Evolutionary conservation across 805 yeast genomes (phyloP).

Genomic region (Debaryomyces maramus): DNA sequence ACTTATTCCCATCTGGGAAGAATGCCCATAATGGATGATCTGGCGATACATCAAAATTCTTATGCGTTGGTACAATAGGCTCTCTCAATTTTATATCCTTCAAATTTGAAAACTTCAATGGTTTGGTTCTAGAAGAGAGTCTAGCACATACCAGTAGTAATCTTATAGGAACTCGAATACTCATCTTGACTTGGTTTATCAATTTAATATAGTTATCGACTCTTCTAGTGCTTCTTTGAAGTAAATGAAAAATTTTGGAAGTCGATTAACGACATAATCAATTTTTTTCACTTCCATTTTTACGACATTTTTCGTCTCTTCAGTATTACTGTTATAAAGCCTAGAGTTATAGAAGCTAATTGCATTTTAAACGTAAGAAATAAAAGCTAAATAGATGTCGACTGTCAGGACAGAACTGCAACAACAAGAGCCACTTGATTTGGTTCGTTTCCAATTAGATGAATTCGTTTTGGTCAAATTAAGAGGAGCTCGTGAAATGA

Average conservation of each 20-base stretch:
- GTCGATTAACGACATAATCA: conserved; percentile 7
- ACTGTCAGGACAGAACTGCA: conserved; percentile 33
- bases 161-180: conserved; percentile 9
- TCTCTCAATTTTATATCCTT: conserved; percentile 58
- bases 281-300: too few relatives aligned
- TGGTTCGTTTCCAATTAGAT: conserved; percentile 81
- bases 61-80: conserved; percentile 82
- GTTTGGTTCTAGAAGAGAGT: conserved; percentile 41
- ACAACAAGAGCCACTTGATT: conserved; percentile 79
- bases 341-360: too few relatives aligned
- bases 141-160: conserved; percentile 35
- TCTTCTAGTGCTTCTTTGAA: not conserved
- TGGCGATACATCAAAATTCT: conserved; percentile 68
- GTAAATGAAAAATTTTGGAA: conserved; percentile 6
- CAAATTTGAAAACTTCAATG: conserved; percentile 17
- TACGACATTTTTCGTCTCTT: too few relatives aligned
- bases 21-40: conserved; percentile 97
- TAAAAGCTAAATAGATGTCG: conserved; percentile 23
- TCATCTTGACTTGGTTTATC: conserved; percentile 6
- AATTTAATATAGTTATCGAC: not conserved
- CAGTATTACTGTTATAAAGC: too few relatives aligned
- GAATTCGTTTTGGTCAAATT: conserved; percentile 85
- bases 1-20: conserved; percentile 54
- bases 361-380: not conserved
- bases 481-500: conserved; percentile 90